These are phyloP conservation scores for Penicillium dipodomyicola DNA, from an alignment of 495 filamentous ascomycete genomes.

Conservation along the genomic window DNA sequence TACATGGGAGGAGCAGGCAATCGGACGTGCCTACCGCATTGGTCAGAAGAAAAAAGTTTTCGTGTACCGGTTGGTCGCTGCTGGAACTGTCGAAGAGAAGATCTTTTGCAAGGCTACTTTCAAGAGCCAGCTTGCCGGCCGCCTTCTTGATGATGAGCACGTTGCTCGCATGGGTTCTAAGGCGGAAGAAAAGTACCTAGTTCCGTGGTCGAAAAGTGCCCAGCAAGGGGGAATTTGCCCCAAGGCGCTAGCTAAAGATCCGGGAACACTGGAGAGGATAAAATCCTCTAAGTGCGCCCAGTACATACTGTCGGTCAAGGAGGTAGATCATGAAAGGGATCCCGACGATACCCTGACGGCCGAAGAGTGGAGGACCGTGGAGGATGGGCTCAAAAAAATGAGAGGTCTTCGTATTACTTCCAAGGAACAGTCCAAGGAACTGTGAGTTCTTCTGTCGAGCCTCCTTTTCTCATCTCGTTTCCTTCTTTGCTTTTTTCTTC, in stretches of 20 bases:
- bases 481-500: no score
- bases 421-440: no score
- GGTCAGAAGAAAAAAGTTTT: slow-evolving; percentile 81
- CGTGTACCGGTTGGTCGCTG: slow-evolving; percentile 80
- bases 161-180: slow-evolving; percentile 55
- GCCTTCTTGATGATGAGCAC: slow-evolving; percentile 83
- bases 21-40: slow-evolving; percentile 83
- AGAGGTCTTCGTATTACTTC: not conserved
- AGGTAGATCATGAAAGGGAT: no score
- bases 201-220: slow-evolving; percentile 44
- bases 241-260: not conserved
- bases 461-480: no score
- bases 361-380: not conserved
- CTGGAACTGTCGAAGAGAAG: slow-evolving; percentile 74
- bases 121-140: slow-evolving; percentile 74
- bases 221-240: not conserved
- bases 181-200: slow-evolving; percentile 50
- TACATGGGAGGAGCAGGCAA: slow-evolving; percentile 78
- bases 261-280: not conserved
- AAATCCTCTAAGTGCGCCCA: not conserved
- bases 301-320: no score
- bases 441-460: not conserved
- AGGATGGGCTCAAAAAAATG: not conserved
- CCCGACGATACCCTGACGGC: no score
- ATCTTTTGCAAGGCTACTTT: slow-evolving; percentile 70